Conservation (phyloP, 371 early-diverging fungal species). For the Syncephalis plumigaleata region DNA sequence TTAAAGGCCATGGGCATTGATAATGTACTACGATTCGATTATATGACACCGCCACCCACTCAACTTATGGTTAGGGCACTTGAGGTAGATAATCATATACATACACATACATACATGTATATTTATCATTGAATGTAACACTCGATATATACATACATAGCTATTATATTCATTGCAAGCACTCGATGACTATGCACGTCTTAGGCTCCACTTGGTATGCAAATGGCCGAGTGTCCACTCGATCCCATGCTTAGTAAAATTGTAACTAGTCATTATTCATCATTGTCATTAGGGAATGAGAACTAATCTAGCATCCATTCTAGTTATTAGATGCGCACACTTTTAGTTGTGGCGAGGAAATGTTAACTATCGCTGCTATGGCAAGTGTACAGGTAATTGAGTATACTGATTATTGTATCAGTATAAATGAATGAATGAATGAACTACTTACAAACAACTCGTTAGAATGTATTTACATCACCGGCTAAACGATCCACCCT, state of each 20-base stretch:
- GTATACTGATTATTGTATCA: no score
- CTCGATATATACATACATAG: no score
- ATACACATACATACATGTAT: no score
- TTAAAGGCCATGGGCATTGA: slow-evolving; percentile 62
- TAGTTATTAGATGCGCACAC: slow-evolving; percentile 38
- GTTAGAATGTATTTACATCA: background rate
- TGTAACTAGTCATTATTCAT: no score
- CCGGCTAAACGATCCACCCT: background rate
- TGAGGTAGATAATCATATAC: slow-evolving; percentile 3
- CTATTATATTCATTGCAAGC: slow-evolving; percentile 53
- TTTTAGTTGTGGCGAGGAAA: slow-evolving; percentile 58
- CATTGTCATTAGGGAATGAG: no score
- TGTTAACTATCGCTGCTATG: slow-evolving; percentile 69
- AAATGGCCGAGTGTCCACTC: slow-evolving; percentile 65
- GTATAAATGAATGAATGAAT: no score
- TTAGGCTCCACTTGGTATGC: slow-evolving; percentile 65
- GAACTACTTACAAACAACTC: background rate
- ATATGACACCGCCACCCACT: slow-evolving; percentile 28
- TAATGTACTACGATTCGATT: slow-evolving; percentile 60
- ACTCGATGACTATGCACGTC: slow-evolving; percentile 48
- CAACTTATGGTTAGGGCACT: slow-evolving; percentile 1
- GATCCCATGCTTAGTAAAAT: slow-evolving; percentile 61
- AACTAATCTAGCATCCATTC: no score
- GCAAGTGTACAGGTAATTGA: slow-evolving; percentile 43
- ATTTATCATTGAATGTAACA: no score